phyloP scores from a whole-genome alignment of 2,329 filamentous ascomycete genomes.

The Claviceps lovelessii region DNA sequence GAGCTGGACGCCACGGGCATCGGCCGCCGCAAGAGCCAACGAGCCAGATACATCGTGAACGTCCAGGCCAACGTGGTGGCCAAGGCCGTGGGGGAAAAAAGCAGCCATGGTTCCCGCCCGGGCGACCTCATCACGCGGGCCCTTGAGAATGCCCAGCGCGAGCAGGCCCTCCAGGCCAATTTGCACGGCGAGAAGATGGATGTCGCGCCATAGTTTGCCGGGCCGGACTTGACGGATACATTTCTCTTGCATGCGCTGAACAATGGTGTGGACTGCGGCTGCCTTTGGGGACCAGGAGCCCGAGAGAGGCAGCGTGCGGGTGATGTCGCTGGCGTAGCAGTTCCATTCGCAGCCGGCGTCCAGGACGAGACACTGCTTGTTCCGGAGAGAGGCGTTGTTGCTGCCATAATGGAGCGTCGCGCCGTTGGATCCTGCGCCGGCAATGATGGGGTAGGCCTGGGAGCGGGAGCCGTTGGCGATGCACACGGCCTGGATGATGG shows the following conservation, averaged over 20 bases:
- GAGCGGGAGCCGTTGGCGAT: slow-evolving; percentile 56
- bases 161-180: slow-evolving; percentile 60
- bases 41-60: slow-evolving; percentile 43
- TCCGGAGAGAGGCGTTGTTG: slow-evolving; percentile 59
- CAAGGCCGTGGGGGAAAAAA: slow-evolving; percentile 53
- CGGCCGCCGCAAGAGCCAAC: slow-evolving; percentile 19
- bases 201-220: slow-evolving; percentile 53
- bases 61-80: slow-evolving; percentile 52
- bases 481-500: slow-evolving; percentile 59
- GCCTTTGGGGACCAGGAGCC: slow-evolving; percentile 56
- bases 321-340: slow-evolving; percentile 82
- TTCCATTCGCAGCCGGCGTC: slow-evolving; percentile 80
- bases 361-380: slow-evolving; percentile 62
- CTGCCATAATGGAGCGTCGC: slow-evolving; percentile 74
- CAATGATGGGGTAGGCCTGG: slow-evolving; percentile 83
- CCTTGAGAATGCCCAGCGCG: slow-evolving; percentile 55
- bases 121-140: slow-evolving; percentile 42
- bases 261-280: slow-evolving; percentile 59
- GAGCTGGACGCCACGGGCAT: slow-evolving; percentile 19
- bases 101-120: slow-evolving; percentile 39
- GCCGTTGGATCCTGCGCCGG: slow-evolving; percentile 68
- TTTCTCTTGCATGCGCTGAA: slow-evolving; percentile 65
- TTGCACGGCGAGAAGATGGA: slow-evolving; percentile 59
- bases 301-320: slow-evolving; percentile 68
- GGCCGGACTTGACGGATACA: slow-evolving; percentile 57